Percentiles rank a stretch among this genome's conserved stretches.
These are phyloP conservation scores for Pontederia paniculata DNA, from an alignment of 176 grass and related monocot genomes.

Conservation along the genomic window DNA sequence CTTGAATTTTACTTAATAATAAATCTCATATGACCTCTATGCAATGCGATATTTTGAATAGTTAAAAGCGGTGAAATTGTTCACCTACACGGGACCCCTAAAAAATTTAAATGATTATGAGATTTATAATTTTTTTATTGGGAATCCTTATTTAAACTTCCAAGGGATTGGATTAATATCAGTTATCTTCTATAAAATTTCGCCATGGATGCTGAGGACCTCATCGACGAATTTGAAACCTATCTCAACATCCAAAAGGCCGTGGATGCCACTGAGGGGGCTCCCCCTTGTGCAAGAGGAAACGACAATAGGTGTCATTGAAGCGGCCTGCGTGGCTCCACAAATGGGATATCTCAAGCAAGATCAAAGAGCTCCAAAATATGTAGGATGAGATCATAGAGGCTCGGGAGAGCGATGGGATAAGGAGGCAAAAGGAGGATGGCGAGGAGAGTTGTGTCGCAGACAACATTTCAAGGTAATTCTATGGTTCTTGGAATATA, in stretches of 20 bases:
- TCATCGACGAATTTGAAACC: slow-evolving; percentile 18
- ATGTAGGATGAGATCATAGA: slow-evolving; percentile 13
- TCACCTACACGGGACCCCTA: no score
- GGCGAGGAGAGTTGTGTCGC: not conserved
- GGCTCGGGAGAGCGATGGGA: not conserved
- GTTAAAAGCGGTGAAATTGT: no score
- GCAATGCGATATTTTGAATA: no score
- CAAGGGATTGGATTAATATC: no score
- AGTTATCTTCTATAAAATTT: no score
- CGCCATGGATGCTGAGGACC: slow-evolving; percentile 20
- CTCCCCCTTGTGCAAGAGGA: not conserved
- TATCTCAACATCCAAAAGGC: no score
- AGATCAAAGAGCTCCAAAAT: slow-evolving; percentile 12
- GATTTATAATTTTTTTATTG: no score
- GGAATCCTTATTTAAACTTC: no score
- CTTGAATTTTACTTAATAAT: no score
- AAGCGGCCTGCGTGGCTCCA: not conserved
- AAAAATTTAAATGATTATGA: no score
- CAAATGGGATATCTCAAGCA: not conserved
- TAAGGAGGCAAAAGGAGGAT: not conserved
- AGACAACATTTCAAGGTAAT: slow-evolving; percentile 8
- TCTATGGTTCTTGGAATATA: not conserved
- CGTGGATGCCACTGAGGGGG: not conserved
- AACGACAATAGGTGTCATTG: not conserved
- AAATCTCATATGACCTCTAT: no score